Conservation (phyloP, 441 rosid species). For the Bruguiera hainesii region DNA sequence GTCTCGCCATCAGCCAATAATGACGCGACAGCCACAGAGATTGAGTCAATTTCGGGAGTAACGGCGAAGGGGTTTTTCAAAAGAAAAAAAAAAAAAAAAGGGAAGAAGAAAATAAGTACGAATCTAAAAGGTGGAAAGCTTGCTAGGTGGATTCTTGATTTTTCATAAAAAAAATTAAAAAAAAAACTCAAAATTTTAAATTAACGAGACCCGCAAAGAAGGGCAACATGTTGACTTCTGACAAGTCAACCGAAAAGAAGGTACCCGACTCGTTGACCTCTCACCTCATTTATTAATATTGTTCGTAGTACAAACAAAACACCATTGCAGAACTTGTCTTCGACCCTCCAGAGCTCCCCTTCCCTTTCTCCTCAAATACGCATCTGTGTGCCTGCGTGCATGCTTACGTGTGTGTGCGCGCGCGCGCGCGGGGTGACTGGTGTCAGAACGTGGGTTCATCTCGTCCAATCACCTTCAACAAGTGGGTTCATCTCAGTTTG, state of each 20-base stretch:
- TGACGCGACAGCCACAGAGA: too few relatives aligned
- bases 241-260: constrained; percentile 32
- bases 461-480: too few relatives aligned
- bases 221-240: constrained; percentile 19
- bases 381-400: not conserved
- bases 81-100: too few relatives aligned
- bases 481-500: too few relatives aligned
- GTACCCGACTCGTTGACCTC: constrained; percentile 35
- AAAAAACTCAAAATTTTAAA: not conserved
- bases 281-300: not conserved
- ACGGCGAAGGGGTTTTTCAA: too few relatives aligned
- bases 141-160: not conserved
- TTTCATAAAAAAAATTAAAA: not conserved
- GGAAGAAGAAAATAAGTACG: too few relatives aligned
- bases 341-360: not conserved
- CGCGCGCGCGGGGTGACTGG: not conserved
- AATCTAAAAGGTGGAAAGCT: not conserved
- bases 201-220: too few relatives aligned
- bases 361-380: not conserved
- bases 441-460: not conserved
- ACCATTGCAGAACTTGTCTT: constrained; percentile 17
- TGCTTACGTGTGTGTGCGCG: not conserved
- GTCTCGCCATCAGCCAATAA: too few relatives aligned
- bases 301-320: constrained; percentile 8
- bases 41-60: too few relatives aligned